Base-by-base conservation (phyloP, 257 asterid species). In the Solanum corneliomulleri region DNA sequence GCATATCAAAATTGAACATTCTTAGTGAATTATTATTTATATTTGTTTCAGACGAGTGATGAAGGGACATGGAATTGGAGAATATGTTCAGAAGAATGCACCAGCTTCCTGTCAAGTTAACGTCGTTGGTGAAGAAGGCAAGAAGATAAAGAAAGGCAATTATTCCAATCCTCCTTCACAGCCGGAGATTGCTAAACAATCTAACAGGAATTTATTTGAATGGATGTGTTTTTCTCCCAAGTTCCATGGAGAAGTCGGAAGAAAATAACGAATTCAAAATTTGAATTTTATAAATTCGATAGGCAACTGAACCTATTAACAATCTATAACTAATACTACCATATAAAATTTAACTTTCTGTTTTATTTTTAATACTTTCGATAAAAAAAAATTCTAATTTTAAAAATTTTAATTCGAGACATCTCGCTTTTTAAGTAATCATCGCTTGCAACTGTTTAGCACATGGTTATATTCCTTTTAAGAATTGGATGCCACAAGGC, bases 31-130 rank as follows among this genome's bases (percentile, higher is more conserved):
- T 56, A 56, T 56, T 56, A 56, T 13, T 39, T 7, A 41, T 11
- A 6, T 80, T 49, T 10, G 29, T 49, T 89, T 49, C 85, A 95
- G 98, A 93, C 82, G 92, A 86, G 88, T 94, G 60, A 89, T 92
- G 88, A 91, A 91, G 89, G 91, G 94, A 18, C 86, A 89, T 4
- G 93, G 95, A n/a, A 92, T 90, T 83, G 98, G 97, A 82, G 96
- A 93, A 76, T 92, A 89, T 92, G 95, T 95, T 58, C 90, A 92
- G 78, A 95, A 93, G 88, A 80, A 90, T 87, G 98, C 97, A 82
- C 98, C 95, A 4, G 92, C 89, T 9, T 93, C 69, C 66, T 95
- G 98, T 89, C 92, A 93, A 44, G 98, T 95, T 4, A 89, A 83
- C 8, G 72, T 95, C 75, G 93, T 94, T 56, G 78, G 80, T 8